phyloP scores from a whole-genome alignment of 1,284 basidiomycete species.

The Puccinia triticina region DNA sequence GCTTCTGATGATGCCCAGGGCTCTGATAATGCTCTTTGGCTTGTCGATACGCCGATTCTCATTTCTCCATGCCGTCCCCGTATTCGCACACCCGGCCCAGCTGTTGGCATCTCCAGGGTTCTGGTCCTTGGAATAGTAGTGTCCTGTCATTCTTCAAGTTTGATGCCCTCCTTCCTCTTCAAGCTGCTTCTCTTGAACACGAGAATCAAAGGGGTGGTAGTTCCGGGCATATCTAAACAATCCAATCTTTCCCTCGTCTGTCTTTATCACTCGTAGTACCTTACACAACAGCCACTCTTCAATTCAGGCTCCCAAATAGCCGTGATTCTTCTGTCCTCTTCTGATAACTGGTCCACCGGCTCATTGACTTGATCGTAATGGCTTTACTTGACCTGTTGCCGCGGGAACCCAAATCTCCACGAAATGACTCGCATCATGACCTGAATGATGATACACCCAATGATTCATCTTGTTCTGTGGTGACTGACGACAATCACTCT shows the following conservation, averaged over 20 bases:
- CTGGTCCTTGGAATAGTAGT: background rate
- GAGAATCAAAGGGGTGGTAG: background rate
- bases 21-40: background rate
- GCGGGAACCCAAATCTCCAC: conserved; percentile 7
- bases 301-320: conserved; percentile 1
- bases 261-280: background rate
- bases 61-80: background rate
- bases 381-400: conserved; percentile 23
- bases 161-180: background rate
- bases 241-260: background rate
- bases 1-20: conserved; percentile 3
- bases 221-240: background rate
- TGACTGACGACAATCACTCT: conserved; percentile 38
- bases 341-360: background rate
- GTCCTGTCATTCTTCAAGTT: background rate
- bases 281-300: background rate
- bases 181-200: background rate
- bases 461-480: conserved; percentile 15
- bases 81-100: background rate
- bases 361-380: background rate
- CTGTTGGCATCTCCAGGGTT: background rate
- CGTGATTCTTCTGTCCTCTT: conserved; percentile 13
- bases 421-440: background rate
- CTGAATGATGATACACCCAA: conserved; percentile 17
- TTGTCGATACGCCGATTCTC: background rate